Percentiles rank a stretch among this genome's conserved stretches.
These are phyloP conservation scores for Tetracladium maxilliforme DNA, from an alignment of 2,329 filamentous ascomycete genomes.

Conservation along the genomic window DNA sequence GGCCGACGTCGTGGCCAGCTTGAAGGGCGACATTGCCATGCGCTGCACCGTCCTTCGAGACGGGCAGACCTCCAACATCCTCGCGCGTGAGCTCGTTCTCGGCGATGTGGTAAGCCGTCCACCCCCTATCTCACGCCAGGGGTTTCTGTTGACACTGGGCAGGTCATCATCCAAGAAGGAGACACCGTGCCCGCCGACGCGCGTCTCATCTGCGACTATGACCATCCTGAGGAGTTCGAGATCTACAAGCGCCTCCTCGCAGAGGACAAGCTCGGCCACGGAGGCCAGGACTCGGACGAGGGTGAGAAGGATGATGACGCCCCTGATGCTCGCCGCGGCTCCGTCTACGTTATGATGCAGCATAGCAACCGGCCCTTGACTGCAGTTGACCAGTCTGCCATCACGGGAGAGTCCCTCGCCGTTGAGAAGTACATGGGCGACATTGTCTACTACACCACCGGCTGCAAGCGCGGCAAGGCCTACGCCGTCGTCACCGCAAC, in stretches of 20 bases:
- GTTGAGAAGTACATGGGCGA: constrained; percentile 71
- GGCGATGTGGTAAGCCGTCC: constrained; percentile 52
- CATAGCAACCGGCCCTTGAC: too few relatives aligned
- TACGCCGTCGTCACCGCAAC: constrained; percentile 54
- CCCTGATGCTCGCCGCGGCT: constrained; percentile 30
- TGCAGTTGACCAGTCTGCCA: constrained; percentile 65
- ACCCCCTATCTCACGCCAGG: neutral
- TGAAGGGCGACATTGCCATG: constrained; percentile 71
- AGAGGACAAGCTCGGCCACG: constrained; percentile 40
- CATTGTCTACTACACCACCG: constrained; percentile 63
- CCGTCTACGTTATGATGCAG: constrained; percentile 51
- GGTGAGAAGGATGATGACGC: constrained; percentile 41
- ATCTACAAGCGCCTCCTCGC: constrained; percentile 43
- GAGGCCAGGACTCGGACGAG: constrained; percentile 29
- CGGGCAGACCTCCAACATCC: constrained; percentile 52
- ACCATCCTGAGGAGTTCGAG: constrained; percentile 47
- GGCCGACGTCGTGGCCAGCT: constrained; percentile 57
- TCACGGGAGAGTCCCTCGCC: constrained; percentile 67
- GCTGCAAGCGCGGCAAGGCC: constrained; percentile 68
- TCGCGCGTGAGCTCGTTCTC: constrained; percentile 60
- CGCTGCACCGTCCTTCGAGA: constrained; percentile 54
- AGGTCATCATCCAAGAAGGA: constrained; percentile 60
- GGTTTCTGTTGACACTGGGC: constrained; percentile 1
- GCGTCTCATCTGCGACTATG: constrained; percentile 60
- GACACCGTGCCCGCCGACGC: constrained; percentile 58